Conservation (phyloP, 2,329 filamentous ascomycete species). For the Xylaria sp. region DNA sequence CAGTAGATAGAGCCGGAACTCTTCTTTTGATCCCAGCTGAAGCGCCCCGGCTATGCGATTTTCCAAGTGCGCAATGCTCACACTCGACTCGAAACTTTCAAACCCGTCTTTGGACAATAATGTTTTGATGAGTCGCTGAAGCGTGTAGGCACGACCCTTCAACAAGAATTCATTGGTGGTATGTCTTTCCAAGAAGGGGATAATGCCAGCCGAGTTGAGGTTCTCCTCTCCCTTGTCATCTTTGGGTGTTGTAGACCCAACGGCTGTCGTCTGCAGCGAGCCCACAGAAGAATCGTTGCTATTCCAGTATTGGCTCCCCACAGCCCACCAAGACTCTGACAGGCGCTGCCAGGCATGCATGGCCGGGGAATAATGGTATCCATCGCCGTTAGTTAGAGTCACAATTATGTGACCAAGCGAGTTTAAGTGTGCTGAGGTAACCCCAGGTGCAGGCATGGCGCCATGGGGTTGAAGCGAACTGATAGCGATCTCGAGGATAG, state of each 20-base stretch:
- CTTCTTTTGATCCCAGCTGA: slow-evolving; percentile 83
- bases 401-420: slow-evolving; percentile 84
- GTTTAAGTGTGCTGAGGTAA: slow-evolving; percentile 92
- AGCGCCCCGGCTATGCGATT: slow-evolving; percentile 90
- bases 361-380: slow-evolving; percentile 83
- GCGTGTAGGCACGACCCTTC: slow-evolving; percentile 87
- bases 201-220: slow-evolving; percentile 85
- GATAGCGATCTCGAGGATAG: slow-evolving; percentile 85
- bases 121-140: slow-evolving; percentile 90
- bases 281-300: slow-evolving; percentile 90
- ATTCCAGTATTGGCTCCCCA: slow-evolving; percentile 99
- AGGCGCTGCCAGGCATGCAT: slow-evolving; percentile 94
- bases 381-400: slow-evolving; percentile 93
- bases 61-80: slow-evolving; percentile 93
- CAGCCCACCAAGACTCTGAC: slow-evolving; percentile 98
- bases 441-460: slow-evolving; percentile 77
- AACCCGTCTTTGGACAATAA: slow-evolving; percentile 88
- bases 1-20: slow-evolving; percentile 92
- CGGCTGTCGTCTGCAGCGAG: slow-evolving; percentile 74
- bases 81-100: slow-evolving; percentile 86
- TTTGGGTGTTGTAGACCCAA: slow-evolving; percentile 60
- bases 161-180: slow-evolving; percentile 92
- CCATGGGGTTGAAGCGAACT: slow-evolving; percentile 77
- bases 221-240: slow-evolving; percentile 55
- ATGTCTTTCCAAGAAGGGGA: slow-evolving; percentile 90